phyloP scores from a whole-genome alignment of 164 flowering plant genomes.

The Akebia trifoliata region DNA sequence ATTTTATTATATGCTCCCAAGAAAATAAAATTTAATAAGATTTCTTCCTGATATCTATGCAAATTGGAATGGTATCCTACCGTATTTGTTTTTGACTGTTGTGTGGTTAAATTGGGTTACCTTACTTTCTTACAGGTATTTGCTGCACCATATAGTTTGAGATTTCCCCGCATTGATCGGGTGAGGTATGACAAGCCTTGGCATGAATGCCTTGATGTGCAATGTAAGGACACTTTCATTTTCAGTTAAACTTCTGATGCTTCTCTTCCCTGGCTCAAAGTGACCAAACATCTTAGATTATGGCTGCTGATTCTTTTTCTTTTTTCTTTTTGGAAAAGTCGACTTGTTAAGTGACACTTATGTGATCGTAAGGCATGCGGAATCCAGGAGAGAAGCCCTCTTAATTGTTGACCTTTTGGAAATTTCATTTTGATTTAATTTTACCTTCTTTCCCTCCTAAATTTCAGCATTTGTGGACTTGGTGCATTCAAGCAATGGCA shows the following conservation, averaged over 20 bases:
- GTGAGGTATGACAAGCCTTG: slow-evolving; percentile 97
- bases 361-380: neutral
- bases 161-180: slow-evolving; percentile 91
- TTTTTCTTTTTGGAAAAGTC: neutral
- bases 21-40: too few species aligned
- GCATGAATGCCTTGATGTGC: slow-evolving; percentile 97
- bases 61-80: neutral
- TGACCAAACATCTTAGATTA: neutral
- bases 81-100: neutral
- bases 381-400: neutral
- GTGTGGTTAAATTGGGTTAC: neutral
- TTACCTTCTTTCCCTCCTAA: neutral
- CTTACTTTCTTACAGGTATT: slow-evolving; percentile 55
- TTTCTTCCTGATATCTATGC: neutral
- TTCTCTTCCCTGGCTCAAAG: neutral
- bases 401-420: neutral
- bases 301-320: too few species aligned
- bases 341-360: neutral
- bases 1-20: neutral
- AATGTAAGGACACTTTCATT: slow-evolving; percentile 45
- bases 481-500: slow-evolving; percentile 88
- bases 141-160: slow-evolving; percentile 92
- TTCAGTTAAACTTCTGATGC: neutral
- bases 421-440: neutral
- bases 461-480: slow-evolving; percentile 72